Conservation (phyloP, 495 filamentous ascomycete species). For the Aspergillus taichungensis region DNA sequence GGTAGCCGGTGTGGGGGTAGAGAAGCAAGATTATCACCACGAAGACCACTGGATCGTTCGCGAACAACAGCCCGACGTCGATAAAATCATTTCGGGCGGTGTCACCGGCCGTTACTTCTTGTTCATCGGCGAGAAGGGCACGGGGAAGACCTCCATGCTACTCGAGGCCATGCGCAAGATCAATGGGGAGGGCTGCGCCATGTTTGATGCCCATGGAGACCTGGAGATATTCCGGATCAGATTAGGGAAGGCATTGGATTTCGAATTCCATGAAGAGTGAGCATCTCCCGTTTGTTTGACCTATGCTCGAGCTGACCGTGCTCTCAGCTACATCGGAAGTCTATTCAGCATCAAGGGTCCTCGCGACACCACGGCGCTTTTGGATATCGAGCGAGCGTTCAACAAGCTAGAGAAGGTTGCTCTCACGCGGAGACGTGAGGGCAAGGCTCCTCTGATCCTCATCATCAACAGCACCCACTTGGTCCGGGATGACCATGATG, state of each 20-base stretch:
- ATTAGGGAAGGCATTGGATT: conserved; percentile 87
- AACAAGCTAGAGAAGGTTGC: conserved; percentile 98
- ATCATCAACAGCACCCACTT: conserved; percentile 91
- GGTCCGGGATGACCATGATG: conserved; percentile 82
- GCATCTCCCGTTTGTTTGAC: not conserved
- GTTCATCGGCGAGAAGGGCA: conserved; percentile 93
- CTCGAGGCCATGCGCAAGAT: conserved; percentile 89
- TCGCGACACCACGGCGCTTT: conserved; percentile 76
- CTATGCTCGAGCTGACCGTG: conserved; percentile 8
- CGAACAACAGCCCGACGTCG: conserved; percentile 70
- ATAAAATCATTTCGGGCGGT: conserved; percentile 64
- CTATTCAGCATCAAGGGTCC: conserved; percentile 93
- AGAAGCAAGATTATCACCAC: conserved; percentile 39
- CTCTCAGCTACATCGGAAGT: conserved; percentile 78
- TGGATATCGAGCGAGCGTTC: conserved; percentile 92
- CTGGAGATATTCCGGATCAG: conserved; percentile 90
- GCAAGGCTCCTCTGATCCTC: conserved; percentile 61
- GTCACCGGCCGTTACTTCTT: conserved; percentile 77
- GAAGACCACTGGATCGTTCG: conserved; percentile 75
- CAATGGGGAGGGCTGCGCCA: conserved; percentile 73
- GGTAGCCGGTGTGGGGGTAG: conserved; percentile 64
- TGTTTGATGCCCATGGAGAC: conserved; percentile 95
- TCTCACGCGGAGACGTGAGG: conserved; percentile 49
- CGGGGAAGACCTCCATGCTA: conserved; percentile 92
- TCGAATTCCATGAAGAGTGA: conserved; percentile 69